phyloP scores from a whole-genome alignment of 345 rosid genomes.

The Theobroma cacao region DNA sequence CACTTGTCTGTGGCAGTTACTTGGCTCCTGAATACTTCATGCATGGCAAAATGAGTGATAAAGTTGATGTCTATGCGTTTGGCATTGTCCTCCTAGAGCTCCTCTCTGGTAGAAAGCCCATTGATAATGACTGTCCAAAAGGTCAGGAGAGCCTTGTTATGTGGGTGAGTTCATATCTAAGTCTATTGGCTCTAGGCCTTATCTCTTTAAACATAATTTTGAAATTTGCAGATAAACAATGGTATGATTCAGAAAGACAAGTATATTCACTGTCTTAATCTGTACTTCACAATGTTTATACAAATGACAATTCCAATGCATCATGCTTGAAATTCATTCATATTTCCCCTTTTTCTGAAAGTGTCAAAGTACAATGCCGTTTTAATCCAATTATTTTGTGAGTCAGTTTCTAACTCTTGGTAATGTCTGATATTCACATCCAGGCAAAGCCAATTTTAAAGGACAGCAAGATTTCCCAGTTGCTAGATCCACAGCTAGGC shows the following conservation, averaged over 20 bases:
- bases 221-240: background rate
- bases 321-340: background rate
- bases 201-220: background rate
- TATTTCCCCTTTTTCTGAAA: background rate
- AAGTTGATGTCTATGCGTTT: constrained; percentile 89
- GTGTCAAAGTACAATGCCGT: background rate
- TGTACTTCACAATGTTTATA: background rate
- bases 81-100: constrained; percentile 97
- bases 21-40: constrained; percentile 97
- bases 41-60: constrained; percentile 92
- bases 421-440: constrained; percentile 12
- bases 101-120: constrained; percentile 85
- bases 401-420: background rate
- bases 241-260: background rate
- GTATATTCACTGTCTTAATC: background rate
- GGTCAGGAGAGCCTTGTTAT: constrained; percentile 86
- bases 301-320: background rate
- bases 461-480: constrained; percentile 54
- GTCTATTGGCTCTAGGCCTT: background rate
- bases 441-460: constrained; percentile 87
- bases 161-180: constrained; percentile 68
- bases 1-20: constrained; percentile 52
- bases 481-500: constrained; percentile 69
- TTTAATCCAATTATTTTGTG: background rate
- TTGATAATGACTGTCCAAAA: constrained; percentile 51